Conservation (phyloP, 331 rosid species). For the Spiraea crenata region DNA sequence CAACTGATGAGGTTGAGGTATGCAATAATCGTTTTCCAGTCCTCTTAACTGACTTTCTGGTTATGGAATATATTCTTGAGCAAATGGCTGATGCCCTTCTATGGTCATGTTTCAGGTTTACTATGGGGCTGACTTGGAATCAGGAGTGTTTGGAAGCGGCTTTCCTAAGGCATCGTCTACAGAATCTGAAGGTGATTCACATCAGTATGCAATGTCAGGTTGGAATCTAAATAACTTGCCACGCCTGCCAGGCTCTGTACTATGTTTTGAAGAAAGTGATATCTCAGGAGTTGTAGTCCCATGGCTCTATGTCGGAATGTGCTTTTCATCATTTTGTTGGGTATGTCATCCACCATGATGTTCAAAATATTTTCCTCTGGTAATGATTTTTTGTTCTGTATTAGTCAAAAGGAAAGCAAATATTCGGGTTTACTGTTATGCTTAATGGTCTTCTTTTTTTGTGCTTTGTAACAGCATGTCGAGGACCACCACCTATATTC, state of each 20-base stretch:
- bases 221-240: conserved; percentile 94
- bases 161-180: conserved; percentile 68
- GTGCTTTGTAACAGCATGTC: conserved; percentile 72
- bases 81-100: conserved; percentile 11
- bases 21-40: conserved; percentile 11
- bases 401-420: background rate
- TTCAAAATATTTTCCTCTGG: background rate
- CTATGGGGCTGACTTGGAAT: conserved; percentile 97
- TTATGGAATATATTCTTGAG: conserved; percentile 5
- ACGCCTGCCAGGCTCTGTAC: conserved; percentile 83
- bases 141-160: conserved; percentile 84
- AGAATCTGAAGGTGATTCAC: conserved; percentile 30
- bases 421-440: background rate
- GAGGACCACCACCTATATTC: conserved; percentile 99
- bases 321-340: conserved; percentile 99
- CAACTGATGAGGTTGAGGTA: conserved; percentile 96
- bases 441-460: conserved; percentile 17
- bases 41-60: conserved; percentile 14
- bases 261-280: conserved; percentile 80
- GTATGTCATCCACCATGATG: conserved; percentile 43
- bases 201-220: conserved; percentile 66
- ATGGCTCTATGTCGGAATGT: conserved; percentile 98
- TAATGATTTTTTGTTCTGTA: conserved; percentile 8
- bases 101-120: conserved; percentile 55
- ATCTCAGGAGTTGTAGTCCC: conserved; percentile 98